Evolutionary conservation across 805 yeast species (phyloP), one percentile per base, ranked within the genome.

Genomic region (Starmerella kuoi): DNA sequence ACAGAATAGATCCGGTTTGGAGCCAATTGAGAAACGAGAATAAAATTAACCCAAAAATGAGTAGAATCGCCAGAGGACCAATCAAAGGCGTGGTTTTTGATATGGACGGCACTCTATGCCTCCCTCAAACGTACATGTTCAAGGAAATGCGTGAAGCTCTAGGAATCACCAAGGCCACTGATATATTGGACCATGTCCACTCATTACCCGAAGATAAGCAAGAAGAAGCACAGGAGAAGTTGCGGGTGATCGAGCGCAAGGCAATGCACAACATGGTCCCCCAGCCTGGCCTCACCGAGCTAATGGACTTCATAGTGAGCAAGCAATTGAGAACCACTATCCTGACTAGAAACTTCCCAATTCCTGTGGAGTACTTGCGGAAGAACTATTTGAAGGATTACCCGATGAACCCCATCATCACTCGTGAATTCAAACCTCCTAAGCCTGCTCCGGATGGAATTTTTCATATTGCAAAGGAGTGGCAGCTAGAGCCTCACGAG

Each of bases 71-170:
- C n/a, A n/a, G n/a, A n/a, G n/a, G n/a, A n/a, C n/a, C n/a, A n/a
- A 25, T 75, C 33, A 64, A 62, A 34, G 83, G 83, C 0, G 55
- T 80, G 5, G 65, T 80, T 1, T 80, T 80, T 55, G 88, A 80
- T 53, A 79, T 80, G 88, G 88, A 80, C 55, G 87, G 87, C 4
- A 80, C 88, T 0, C 55, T 80, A 41, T 75, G 81, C 49, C 61
- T 71, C 12, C 84, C 85, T 1, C 84, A 77, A 54, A 52, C 31
- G 20, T 42, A 42, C 35, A 48, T 48, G 49, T 45, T 65, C 68
- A 58, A 11, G 25, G 74, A 73, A 36, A 77, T 79, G 84, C 64
- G 84, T 43, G 63, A 66, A 18, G 76, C 76, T 0, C 60, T 78
- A 20, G 74, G 76, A 1, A 64, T 77, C 9, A 55, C 55, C 12